Percentiles rank a stretch among this genome's conserved stretches.
Conservation (phyloP, 176 grass and related monocot genomes). For the Oryza punctata region DNA sequence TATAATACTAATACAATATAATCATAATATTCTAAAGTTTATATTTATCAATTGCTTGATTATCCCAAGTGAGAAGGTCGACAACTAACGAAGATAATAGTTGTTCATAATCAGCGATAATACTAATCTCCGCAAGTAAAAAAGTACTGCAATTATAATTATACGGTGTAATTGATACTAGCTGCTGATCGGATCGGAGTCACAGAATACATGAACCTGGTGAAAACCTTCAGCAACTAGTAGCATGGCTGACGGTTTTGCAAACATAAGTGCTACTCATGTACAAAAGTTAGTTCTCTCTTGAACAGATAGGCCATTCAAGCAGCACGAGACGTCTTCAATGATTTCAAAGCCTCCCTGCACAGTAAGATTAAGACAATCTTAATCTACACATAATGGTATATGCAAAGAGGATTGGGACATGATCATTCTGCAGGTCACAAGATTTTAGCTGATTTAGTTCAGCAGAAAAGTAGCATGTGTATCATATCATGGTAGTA, state of each 20-base stretch:
- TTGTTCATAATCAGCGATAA: no score
- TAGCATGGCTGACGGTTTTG: not conserved
- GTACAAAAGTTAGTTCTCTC: not conserved
- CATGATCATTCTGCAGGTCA: not conserved
- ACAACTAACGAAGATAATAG: no score
- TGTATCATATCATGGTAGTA: not conserved
- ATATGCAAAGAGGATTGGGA: not conserved
- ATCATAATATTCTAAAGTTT: no score
- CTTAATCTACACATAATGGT: not conserved
- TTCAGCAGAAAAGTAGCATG: not conserved
- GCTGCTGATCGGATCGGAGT: no score
- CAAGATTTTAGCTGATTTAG: not conserved
- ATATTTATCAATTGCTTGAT: no score
- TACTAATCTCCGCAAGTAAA: no score
- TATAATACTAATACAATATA: no score
- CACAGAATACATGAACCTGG: not conserved
- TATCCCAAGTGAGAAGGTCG: no score
- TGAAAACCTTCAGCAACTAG: not conserved
- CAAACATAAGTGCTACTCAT: not conserved
- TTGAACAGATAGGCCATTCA: not conserved
- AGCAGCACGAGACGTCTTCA: conserved; percentile 23
- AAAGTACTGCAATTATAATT: no score
- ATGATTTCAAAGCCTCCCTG: conserved; percentile 41
- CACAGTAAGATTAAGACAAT: conserved; percentile 16
- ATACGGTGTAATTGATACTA: no score